Evolutionary conservation across 768 basidiomycete species (phyloP).

Genomic region (Pisolithus albus): DNA sequence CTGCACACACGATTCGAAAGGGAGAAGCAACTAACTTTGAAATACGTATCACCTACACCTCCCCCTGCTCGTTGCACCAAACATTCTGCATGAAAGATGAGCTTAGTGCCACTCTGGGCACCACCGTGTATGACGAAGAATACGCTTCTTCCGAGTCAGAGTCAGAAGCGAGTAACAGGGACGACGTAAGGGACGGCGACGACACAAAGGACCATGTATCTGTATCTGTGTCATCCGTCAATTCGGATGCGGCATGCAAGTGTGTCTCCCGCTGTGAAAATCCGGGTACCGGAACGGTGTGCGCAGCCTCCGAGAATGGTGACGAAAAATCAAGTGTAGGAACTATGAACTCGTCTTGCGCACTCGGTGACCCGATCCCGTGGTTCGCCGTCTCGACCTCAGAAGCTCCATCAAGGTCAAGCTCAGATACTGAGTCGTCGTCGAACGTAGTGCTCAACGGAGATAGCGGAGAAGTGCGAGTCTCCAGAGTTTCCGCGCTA

Average conservation of each 20-base stretch:
- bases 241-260: conserved; percentile 20
- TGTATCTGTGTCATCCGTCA: conserved; percentile 8
- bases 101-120: conserved; percentile 9
- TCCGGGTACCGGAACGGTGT: not conserved
- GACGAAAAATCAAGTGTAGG: conserved; percentile 72
- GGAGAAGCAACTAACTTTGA: not conserved
- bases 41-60: not conserved
- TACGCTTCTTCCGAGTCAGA: not conserved
- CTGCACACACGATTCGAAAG: too few species aligned
- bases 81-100: conserved; percentile 14
- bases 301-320: conserved; percentile 23
- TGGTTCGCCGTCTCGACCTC: conserved; percentile 1
- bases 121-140: not conserved
- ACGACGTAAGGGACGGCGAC: not conserved
- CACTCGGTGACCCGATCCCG: conserved; percentile 35
- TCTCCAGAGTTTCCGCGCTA: not conserved
- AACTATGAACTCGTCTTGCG: conserved; percentile 64
- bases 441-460: conserved; percentile 7
- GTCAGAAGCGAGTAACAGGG: not conserved
- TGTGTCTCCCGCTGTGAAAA: conserved; percentile 13
- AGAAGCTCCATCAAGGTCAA: conserved; percentile 2
- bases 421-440: conserved; percentile 5
- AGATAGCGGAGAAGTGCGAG: not conserved
- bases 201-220: conserved; percentile 1
- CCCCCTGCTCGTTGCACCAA: not conserved